A percentile compares a stretch with the other conserved stretches of the same genome.
Conservation (phyloP, 2,329 filamentous ascomycete genomes). For the Penicillium polonicum region DNA sequence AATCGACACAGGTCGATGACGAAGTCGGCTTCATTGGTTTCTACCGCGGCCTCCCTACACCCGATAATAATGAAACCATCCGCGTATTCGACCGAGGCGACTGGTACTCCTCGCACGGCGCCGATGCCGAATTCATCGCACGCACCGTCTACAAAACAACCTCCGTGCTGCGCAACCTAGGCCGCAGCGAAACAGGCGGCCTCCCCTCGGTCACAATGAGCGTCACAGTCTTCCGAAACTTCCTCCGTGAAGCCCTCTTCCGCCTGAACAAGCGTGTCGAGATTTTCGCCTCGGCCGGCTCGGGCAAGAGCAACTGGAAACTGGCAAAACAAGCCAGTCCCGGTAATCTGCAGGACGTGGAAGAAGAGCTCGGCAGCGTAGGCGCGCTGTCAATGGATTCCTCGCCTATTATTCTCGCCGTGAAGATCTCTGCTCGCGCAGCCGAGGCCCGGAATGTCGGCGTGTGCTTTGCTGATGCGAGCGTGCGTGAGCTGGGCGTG, state of each 20-base stretch:
- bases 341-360: slow-evolving; percentile 93
- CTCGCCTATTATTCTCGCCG: slow-evolving; percentile 89
- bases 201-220: slow-evolving; percentile 95
- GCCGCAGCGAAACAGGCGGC: slow-evolving; percentile 77
- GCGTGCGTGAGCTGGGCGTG: slow-evolving; percentile 89
- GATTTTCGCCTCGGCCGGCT: slow-evolving; percentile 74
- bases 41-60: slow-evolving; percentile 78
- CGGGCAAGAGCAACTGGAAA: slow-evolving; percentile 83
- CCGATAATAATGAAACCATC: slow-evolving; percentile 64
- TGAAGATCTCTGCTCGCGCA: slow-evolving; percentile 88
- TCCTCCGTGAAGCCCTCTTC: slow-evolving; percentile 90
- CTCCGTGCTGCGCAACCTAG: slow-evolving; percentile 87
- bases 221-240: slow-evolving; percentile 90
- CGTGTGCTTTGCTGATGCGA: slow-evolving; percentile 97
- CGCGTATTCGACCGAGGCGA: slow-evolving; percentile 92
- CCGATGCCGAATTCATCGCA: slow-evolving; percentile 50
- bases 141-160: slow-evolving; percentile 93
- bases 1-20: slow-evolving; percentile 72
- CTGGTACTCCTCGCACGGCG: slow-evolving; percentile 73
- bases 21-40: slow-evolving; percentile 96
- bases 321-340: slow-evolving; percentile 88
- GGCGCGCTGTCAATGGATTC: slow-evolving; percentile 67
- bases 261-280: slow-evolving; percentile 87
- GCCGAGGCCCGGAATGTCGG: slow-evolving; percentile 82
- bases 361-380: slow-evolving; percentile 78